Conservation (phyloP, 2,329 filamentous ascomycete species). For the Hymenoscyphus albidus region DNA sequence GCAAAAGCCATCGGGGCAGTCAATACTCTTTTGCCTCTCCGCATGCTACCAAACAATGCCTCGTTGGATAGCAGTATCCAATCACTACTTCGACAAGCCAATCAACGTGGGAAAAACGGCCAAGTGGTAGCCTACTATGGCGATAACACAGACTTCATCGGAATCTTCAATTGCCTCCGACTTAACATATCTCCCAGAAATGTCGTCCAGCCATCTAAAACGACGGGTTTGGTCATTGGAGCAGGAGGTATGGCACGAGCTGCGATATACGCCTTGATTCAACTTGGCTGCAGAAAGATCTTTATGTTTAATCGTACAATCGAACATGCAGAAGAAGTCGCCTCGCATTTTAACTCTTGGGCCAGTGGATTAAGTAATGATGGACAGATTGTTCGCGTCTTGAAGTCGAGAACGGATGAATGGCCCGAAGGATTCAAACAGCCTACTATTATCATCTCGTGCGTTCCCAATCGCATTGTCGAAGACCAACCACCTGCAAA, state of each 20-base stretch:
- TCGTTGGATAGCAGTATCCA: slow-evolving; percentile 47
- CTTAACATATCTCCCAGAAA: slow-evolving; percentile 71
- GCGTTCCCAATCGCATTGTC: slow-evolving; percentile 68
- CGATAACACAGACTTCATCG: slow-evolving; percentile 80
- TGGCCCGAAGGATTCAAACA: slow-evolving; percentile 62
- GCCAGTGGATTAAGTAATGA: slow-evolving; percentile 29
- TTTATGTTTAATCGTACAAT: slow-evolving; percentile 69
- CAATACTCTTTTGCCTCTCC: slow-evolving; percentile 71
- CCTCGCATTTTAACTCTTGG: slow-evolving; percentile 62
- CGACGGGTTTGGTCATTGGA: slow-evolving; percentile 55
- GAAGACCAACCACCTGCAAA: slow-evolving; percentile 62
- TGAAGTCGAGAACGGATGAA: slow-evolving; percentile 53
- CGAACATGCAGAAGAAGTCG: slow-evolving; percentile 61
- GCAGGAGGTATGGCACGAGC: slow-evolving; percentile 75
- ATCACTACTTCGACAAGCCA: slow-evolving; percentile 35
- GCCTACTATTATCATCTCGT: slow-evolving; percentile 73
- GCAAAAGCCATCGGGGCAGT: slow-evolving; percentile 72
- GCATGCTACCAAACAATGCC: slow-evolving; percentile 38
- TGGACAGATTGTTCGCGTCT: slow-evolving; percentile 41
- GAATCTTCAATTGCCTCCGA: slow-evolving; percentile 68
- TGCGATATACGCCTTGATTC: slow-evolving; percentile 73
- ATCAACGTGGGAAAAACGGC: slow-evolving; percentile 60
- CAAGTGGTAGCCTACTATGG: slow-evolving; percentile 68
- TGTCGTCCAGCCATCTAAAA: slow-evolving; percentile 48
- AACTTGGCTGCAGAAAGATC: slow-evolving; percentile 71